Conservation (phyloP, 495 filamentous ascomycete species). For the Melanomma pulvis-pyrius region DNA sequence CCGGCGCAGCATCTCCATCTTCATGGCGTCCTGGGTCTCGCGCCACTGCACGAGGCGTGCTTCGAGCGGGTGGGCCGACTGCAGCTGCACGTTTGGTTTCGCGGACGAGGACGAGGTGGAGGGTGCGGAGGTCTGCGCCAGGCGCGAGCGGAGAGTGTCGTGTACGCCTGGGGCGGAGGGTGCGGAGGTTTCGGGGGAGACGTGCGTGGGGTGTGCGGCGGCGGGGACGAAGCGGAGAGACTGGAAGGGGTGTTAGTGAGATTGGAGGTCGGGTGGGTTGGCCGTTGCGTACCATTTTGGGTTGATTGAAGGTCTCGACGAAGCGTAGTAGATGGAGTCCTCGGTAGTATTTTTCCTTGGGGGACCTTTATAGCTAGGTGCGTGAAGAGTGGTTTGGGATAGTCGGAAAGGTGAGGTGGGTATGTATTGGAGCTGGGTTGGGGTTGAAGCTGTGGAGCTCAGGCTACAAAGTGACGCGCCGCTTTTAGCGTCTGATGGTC, state of each 20-base stretch:
- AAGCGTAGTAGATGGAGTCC: neutral
- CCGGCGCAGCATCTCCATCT: slow-evolving; percentile 83
- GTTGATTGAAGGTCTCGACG: neutral
- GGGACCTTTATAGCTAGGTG: neutral
- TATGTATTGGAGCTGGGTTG: neutral
- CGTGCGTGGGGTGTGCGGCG: slow-evolving; percentile 54
- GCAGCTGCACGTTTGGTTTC: slow-evolving; percentile 17
- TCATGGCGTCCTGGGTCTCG: slow-evolving; percentile 78
- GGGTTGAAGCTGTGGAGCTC: slow-evolving; percentile 6
- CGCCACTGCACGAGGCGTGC: slow-evolving; percentile 81
- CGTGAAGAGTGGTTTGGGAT: neutral
- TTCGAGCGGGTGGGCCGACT: slow-evolving; percentile 85
- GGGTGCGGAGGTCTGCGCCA: slow-evolving; percentile 55
- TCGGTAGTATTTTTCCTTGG: neutral
- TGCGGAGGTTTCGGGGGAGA: slow-evolving; percentile 57
- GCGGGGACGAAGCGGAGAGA: slow-evolving; percentile 86
- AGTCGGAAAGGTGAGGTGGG: neutral
- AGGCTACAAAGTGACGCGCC: slow-evolving; percentile 15
- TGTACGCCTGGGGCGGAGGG: slow-evolving; percentile 89
- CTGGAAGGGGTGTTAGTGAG: slow-evolving; percentile 49
- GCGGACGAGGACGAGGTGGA: slow-evolving; percentile 47
- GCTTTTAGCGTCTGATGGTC: neutral
- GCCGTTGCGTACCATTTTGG: neutral
- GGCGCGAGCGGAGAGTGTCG: slow-evolving; percentile 84
- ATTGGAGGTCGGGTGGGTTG: neutral